phyloP scores from a whole-genome alignment of 805 yeast genomes.

The Vanderwaltozyma polyspora region DNA sequence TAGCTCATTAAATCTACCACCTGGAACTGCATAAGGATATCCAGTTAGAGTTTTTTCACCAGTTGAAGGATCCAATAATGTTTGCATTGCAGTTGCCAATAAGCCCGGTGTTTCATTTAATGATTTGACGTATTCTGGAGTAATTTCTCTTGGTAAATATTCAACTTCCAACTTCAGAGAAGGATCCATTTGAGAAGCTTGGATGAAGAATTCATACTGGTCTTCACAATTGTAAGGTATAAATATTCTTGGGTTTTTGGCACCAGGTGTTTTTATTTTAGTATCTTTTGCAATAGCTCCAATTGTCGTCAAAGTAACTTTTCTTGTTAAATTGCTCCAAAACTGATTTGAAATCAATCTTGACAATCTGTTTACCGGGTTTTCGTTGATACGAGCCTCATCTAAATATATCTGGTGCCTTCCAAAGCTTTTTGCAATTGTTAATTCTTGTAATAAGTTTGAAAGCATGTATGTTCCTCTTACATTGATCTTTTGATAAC shows the following conservation, averaged over 20 bases:
- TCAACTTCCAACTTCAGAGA: constrained; percentile 57
- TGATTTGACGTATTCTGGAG: constrained; percentile 66
- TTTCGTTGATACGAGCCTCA: constrained; percentile 74
- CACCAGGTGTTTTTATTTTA: constrained; percentile 52
- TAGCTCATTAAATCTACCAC: constrained; percentile 91
- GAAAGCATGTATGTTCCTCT: constrained; percentile 86
- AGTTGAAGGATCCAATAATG: constrained; percentile 37
- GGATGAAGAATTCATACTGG: constrained; percentile 56
- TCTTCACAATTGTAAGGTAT: constrained; percentile 60
- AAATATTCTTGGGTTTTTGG: constrained; percentile 64
- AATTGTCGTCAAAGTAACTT: constrained; percentile 50
- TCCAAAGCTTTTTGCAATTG: constrained; percentile 75
- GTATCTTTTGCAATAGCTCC: constrained; percentile 67
- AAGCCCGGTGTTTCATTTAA: constrained; percentile 78
- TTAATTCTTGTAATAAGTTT: constrained; percentile 76
- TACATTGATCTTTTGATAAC: constrained; percentile 58
- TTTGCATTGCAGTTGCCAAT: constrained; percentile 64
- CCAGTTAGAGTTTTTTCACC: constrained; percentile 46
- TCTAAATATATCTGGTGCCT: constrained; percentile 68
- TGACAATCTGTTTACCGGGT: constrained; percentile 69
- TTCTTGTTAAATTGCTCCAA: constrained; percentile 71
- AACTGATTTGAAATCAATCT: constrained; percentile 66
- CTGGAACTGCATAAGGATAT: constrained; percentile 89
- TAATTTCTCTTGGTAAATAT: constrained; percentile 61
- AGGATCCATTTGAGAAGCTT: constrained; percentile 44